phyloP scores from a whole-genome alignment of 2,329 filamentous ascomycete genomes.

The Parastagonospora nodorum region DNA sequence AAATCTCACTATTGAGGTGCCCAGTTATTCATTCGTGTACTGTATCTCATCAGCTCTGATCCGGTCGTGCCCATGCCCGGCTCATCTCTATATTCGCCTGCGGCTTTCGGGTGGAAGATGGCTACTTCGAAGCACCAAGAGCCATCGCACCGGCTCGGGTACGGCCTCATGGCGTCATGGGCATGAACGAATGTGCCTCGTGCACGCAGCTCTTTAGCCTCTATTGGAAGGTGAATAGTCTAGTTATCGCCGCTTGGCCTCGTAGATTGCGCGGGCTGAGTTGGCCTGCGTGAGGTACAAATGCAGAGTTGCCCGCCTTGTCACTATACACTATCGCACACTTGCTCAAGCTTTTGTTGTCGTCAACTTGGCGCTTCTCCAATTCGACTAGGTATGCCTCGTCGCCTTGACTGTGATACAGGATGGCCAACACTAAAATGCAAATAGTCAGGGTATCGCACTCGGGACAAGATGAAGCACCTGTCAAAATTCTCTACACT shows the following conservation, averaged over 20 bases:
- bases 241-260: constrained; percentile 6
- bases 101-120: too few relatives aligned
- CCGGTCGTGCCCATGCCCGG: too few relatives aligned
- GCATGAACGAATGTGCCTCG: constrained; percentile 6
- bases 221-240: constrained; percentile 15
- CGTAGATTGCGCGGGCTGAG: not conserved
- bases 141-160: too few relatives aligned
- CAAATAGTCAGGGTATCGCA: too few relatives aligned
- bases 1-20: too few relatives aligned
- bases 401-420: not conserved
- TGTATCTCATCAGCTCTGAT: too few relatives aligned
- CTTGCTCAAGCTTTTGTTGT: too few relatives aligned
- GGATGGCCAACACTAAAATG: not conserved
- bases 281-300: not conserved
- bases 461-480: constrained; percentile 11
- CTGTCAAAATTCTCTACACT: constrained; percentile 14
- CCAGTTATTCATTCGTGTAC: too few relatives aligned
- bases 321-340: too few relatives aligned
- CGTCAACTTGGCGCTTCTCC: too few relatives aligned
- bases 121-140: too few relatives aligned
- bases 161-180: constrained; percentile 5
- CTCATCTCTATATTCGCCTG: too few relatives aligned
- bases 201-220: constrained; percentile 12
- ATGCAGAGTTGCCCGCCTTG: not conserved
- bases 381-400: not conserved